Conservation (phyloP, 495 filamentous ascomycete species). For the Daldinia grandis region DNA sequence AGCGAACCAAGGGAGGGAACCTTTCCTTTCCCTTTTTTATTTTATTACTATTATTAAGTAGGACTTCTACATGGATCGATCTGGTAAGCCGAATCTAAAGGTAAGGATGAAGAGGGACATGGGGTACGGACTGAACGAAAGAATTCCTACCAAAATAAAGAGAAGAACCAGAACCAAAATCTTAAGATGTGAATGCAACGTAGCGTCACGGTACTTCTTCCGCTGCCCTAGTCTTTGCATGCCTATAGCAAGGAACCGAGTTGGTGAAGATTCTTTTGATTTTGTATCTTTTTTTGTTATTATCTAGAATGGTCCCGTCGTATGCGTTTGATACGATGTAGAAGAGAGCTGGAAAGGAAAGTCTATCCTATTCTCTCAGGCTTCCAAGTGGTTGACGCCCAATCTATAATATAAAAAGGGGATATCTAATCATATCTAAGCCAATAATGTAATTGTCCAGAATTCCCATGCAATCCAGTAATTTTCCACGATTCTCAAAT, state of each 20-base stretch:
- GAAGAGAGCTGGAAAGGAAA: background rate
- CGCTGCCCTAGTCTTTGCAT: slow-evolving; percentile 24
- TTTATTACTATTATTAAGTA: slow-evolving; percentile 34
- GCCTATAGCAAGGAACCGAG: background rate
- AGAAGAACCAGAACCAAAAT: slow-evolving; percentile 13
- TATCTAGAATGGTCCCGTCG: background rate
- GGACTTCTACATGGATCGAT: slow-evolving; percentile 27
- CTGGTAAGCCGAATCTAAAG: slow-evolving; percentile 12
- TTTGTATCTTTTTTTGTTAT: too few relatives aligned
- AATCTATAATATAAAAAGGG: background rate
- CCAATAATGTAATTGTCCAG: background rate
- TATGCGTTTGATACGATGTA: slow-evolving; percentile 1
- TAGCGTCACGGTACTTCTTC: slow-evolving; percentile 18
- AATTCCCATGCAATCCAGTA: background rate
- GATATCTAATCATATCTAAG: background rate
- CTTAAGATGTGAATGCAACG: slow-evolving; percentile 16
- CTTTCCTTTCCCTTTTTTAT: background rate
- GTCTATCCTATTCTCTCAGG: background rate
- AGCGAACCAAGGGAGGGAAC: slow-evolving; percentile 29
- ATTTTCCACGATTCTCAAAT: background rate
- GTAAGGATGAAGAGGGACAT: background rate
- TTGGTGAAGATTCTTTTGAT: background rate
- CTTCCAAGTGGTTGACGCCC: background rate
- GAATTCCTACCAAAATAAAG: slow-evolving; percentile 1
- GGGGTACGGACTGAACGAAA: background rate